These are phyloP conservation scores for Ophiostoma quercus DNA, from an alignment of 2,329 filamentous ascomycete species.

Conservation along the genomic window DNA sequence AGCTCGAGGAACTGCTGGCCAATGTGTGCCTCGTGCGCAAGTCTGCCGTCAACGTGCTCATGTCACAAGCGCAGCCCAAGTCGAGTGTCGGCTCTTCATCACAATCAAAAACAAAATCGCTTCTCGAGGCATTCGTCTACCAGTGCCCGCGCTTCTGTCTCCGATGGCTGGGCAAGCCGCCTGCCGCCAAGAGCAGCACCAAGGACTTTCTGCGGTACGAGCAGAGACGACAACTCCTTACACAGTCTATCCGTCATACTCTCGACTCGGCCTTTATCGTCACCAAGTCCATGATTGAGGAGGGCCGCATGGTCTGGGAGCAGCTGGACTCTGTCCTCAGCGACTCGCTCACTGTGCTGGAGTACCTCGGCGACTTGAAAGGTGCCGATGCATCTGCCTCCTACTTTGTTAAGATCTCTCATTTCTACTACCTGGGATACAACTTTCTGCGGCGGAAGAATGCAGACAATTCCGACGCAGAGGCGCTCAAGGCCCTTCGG, in stretches of 20 bases:
- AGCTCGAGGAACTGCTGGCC: slow-evolving; percentile 57
- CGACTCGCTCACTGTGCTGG: slow-evolving; percentile 51
- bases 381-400: slow-evolving; percentile 31
- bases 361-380: slow-evolving; percentile 44
- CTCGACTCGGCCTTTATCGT: slow-evolving; percentile 58
- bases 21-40: slow-evolving; percentile 53
- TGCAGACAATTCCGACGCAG: slow-evolving; percentile 38
- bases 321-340: slow-evolving; percentile 52
- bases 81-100: slow-evolving; percentile 9
- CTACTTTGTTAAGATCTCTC: slow-evolving; percentile 63
- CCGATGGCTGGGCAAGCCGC: slow-evolving; percentile 57
- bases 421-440: slow-evolving; percentile 64
- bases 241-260: slow-evolving; percentile 49
- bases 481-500: slow-evolving; percentile 46
- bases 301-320: slow-evolving; percentile 48
- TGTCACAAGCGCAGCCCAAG: slow-evolving; percentile 24
- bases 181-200: slow-evolving; percentile 45
- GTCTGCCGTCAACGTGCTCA: slow-evolving; percentile 47
- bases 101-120: slow-evolving; percentile 30
- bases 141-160: slow-evolving; percentile 56
- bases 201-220: slow-evolving; percentile 59
- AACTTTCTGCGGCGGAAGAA: slow-evolving; percentile 45
- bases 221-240: slow-evolving; percentile 51
- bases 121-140: slow-evolving; percentile 53
- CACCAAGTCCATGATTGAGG: slow-evolving; percentile 48